Evolutionary conservation across 2,329 filamentous ascomycete genomes (phyloP), one percentile per base, ranked within the genome.

Genomic region (Talaromyces sp.): DNA sequence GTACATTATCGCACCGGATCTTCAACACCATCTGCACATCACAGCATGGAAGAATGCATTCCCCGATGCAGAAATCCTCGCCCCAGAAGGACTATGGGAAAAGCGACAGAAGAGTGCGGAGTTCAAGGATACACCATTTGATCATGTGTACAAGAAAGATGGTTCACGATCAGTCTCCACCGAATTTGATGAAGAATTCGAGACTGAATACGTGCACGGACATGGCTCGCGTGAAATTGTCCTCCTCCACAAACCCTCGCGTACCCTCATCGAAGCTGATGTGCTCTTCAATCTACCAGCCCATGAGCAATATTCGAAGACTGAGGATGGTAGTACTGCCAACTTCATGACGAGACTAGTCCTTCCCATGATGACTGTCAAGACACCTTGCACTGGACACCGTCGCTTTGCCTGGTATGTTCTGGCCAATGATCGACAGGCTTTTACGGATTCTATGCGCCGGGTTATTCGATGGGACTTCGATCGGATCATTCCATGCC

Each of bases 1-100:
- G 61, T 97, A 97, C 80, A 86, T 99, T 61, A 80, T 93, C 22
- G 93, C 94, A 1, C 85, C 88, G 1, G 94, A 99, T 71, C 81
- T 90, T 47, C 91, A 99, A 77, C 94, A 99, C 74, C 94, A 99
- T 81, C 90, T 99, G 70, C 95, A 94, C 78, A 71, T 99, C 49
- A 87, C 89, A 0, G 81, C 90, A 44, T 99, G 94, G 93, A 85
- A 89, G 65, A 77, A 82, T 44, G 89, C 85, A 22, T 97, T 85
- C 70, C 92, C 93, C 0, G 72, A 82, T 37, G 92, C 93, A 29
- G 86, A 87, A 64, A 81, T 99, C 43, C 83, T 97, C 64, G 93
- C 86, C 1, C 89, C 90, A 1, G 87, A 93, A 64, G 90, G 90
- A 0, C 83, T 99, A 1, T 86, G 85, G 19, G 90, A 92, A 74